Evolutionary conservation across 1,284 basidiomycete species (phyloP), one percentile per base, ranked within the genome.

Genomic region (Rhodotorula glutinis): DNA sequence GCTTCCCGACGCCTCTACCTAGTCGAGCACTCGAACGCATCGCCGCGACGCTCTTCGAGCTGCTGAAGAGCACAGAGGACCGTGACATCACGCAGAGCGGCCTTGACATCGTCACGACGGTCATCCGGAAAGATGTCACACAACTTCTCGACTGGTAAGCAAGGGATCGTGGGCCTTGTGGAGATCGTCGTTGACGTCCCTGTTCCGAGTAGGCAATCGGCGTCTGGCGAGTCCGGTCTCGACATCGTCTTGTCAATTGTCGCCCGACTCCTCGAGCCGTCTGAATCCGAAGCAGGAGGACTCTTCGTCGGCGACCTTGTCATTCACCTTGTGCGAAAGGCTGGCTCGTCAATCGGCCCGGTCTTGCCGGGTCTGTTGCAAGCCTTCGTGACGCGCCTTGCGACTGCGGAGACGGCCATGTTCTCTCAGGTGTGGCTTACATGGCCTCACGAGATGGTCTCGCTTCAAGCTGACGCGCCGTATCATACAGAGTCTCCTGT

Each of bases 221-320:
- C 79, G 0, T 82, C 82, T 59, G 87, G 88, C 27, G 84, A 86
- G 71, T 85, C 83, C 52, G 92, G 93, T 16, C 84, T 95, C 16
- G 86, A 88, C 25, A 83, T 86, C 67, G 83, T 90, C 29, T 82
- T 95, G 53, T 82, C 82, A 25, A 80, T 94, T 25, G 85, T 96
- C 25, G 90, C 88, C 19, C 86, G 85, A 70, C 83, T 90, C 57
- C 82, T 97, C 19, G 84, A 87, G 62, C 82, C 82, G 0, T 76
- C 76, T 23, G 80, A 80, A 65, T 87, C 84, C 69, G 87, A 92
- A 68, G 88, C 91, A 3, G 92, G 91, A 49, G 93, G 93, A 17
- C 84, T 98, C 16, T 89, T 90, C 59, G 88, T 98, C 53, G 95
- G 95, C 49, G 93, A 97, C 76, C 82, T 98, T 52, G 90, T 98